A percentile compares a stretch with the other conserved stretches of the same genome.
These are phyloP conservation scores for Phytophthora gonapodyides DNA, from an alignment of 352 stramenopile genomes.

Conservation along the genomic window DNA sequence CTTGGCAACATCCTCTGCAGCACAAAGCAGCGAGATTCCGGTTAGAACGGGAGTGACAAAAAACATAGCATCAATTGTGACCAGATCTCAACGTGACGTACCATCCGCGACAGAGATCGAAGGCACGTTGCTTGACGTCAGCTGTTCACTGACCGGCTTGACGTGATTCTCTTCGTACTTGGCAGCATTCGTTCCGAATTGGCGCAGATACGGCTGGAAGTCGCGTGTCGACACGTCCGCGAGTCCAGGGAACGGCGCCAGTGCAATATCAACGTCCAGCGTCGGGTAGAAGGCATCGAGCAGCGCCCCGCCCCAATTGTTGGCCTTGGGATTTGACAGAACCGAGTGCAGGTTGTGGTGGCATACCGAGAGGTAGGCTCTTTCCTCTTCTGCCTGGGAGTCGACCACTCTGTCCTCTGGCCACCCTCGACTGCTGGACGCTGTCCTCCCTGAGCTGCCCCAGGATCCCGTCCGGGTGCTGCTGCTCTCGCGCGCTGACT, in stretches of 20 bases:
- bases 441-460: conserved; percentile 35
- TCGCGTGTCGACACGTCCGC: conserved; percentile 62
- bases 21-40: conserved; percentile 3
- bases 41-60: neutral
- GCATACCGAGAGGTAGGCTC: conserved; percentile 64
- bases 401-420: conserved; percentile 18
- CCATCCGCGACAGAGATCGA: conserved; percentile 78
- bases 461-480: conserved; percentile 43
- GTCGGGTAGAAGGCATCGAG: conserved; percentile 78
- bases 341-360: conserved; percentile 89
- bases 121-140: conserved; percentile 83
- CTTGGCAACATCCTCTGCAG: conserved; percentile 78
- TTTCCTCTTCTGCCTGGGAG: conserved; percentile 61
- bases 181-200: conserved; percentile 64
- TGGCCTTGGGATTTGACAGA: conserved; percentile 78
- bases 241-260: conserved; percentile 72
- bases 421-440: conserved; percentile 22
- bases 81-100: conserved; percentile 21
- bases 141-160: conserved; percentile 79
- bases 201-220: conserved; percentile 80
- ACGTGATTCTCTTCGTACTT: conserved; percentile 80
- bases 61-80: neutral
- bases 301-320: conserved; percentile 66
- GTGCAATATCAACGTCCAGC: conserved; percentile 65
- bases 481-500: conserved; percentile 41